Base-by-base conservation (phyloP, 2,329 filamentous ascomycete species). In the Cadophora malorum region DNA sequence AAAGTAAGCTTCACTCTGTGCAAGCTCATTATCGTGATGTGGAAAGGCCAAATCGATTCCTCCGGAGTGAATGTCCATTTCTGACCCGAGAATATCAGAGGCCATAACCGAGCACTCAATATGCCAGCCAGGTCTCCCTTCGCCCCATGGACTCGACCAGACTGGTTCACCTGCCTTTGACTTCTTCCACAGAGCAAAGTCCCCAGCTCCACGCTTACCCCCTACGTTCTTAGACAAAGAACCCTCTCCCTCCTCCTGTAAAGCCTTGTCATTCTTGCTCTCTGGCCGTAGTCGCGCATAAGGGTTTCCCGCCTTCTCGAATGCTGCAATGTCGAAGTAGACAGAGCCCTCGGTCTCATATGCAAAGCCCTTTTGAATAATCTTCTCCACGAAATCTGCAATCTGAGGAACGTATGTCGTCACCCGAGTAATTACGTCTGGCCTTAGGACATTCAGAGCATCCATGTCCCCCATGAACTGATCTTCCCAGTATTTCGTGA, bases 51-150 rank as follows among this genome's bases (percentile, higher is more conserved):
- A 85, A 79, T 98, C 95, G 69, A 97, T 91, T 67, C 95, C 95
- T 33, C 95, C 94, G 25, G 93, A 96, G 79, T 97, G 95, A 64
- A 97, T 92, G 78, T 98, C 95, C 83, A 98, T 94, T 69, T 90
- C 86, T 33, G 89, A 85, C 5, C 94, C 94, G 1, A 98, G 82
- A n/a, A 94, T 86, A 71, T 94, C 92, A 1, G 92, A 95, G 0
- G 94, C 94, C 95, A 98, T 97, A 19, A 94, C 94, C 0, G 91
- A 94, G 88, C 95, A 97, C 81, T 97, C 94, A 76, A 97, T 97
- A 77, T 97, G 95, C 95, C 95, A 98, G 21, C 95, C 95, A 0
- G 95, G 95, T 55, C 95, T 85, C 4, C 94, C 94, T 66, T 89
- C 85, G 4, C 95, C 94, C 94, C 95, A 98, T 3, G 89, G 89